Evolutionary conservation across 768 basidiomycete species (phyloP).

Genomic region (Leccinum truebloodii): DNA sequence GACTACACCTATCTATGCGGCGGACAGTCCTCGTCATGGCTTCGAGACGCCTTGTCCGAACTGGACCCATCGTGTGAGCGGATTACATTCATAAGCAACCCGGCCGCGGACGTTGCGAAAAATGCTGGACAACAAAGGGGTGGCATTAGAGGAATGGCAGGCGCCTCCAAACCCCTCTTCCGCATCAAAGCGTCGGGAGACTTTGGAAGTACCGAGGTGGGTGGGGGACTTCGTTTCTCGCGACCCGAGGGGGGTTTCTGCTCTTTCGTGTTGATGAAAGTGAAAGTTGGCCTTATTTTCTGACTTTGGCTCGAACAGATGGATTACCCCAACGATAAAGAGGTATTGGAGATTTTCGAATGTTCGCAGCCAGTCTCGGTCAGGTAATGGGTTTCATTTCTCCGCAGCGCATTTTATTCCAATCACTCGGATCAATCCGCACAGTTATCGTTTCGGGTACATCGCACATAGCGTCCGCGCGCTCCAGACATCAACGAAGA

Average conservation of each 20-base stretch:
- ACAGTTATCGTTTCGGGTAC: constrained; percentile 82
- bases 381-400: constrained; percentile 50
- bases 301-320: constrained; percentile 51
- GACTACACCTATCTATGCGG: constrained; percentile 14
- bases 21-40: constrained; percentile 76
- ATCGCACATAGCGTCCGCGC: constrained; percentile 73
- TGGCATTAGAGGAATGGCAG: background rate
- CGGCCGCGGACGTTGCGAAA: constrained; percentile 39
- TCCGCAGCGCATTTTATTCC: background rate
- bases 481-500: constrained; percentile 81
- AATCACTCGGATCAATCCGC: constrained; percentile 3
- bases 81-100: constrained; percentile 80
- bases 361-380: constrained; percentile 67
- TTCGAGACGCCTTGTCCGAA: constrained; percentile 89
- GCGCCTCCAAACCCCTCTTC: constrained; percentile 56
- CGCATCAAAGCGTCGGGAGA: constrained; percentile 80
- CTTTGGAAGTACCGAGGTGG: constrained; percentile 84
- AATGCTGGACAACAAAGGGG: constrained; percentile 16
- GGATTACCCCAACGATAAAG: constrained; percentile 93
- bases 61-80: constrained; percentile 87
- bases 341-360: constrained; percentile 89
- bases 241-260: background rate
- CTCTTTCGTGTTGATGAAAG: background rate
- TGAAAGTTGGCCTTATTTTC: background rate
- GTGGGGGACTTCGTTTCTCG: constrained; percentile 6